Conservation (phyloP, 2,329 filamentous ascomycete species). For the Neonectria magnoliae region DNA sequence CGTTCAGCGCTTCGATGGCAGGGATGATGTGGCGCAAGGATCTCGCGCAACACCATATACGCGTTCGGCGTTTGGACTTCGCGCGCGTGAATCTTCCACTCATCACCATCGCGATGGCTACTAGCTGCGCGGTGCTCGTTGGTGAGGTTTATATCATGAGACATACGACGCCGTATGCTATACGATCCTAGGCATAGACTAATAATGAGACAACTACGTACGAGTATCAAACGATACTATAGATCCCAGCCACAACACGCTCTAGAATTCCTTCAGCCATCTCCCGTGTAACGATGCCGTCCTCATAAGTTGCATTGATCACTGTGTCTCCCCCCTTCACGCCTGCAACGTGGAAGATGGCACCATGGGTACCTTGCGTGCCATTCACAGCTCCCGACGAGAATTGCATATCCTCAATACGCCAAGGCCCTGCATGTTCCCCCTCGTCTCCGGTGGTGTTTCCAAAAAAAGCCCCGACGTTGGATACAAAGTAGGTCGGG, state of each 20-base stretch:
- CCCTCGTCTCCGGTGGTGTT: too few relatives aligned
- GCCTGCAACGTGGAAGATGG: constrained; percentile 12
- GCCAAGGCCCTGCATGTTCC: constrained; percentile 7
- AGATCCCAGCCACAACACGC: not conserved
- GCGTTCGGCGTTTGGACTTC: constrained; percentile 71
- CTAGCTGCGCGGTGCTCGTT: constrained; percentile 69
- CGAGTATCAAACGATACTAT: not conserved
- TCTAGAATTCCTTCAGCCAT: constrained; percentile 20
- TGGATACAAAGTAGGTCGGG: too few relatives aligned
- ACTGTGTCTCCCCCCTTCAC: constrained; percentile 26
- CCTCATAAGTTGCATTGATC: constrained; percentile 25
- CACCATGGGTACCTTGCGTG: constrained; percentile 12
- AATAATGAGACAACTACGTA: not conserved
- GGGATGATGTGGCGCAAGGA: constrained; percentile 80
- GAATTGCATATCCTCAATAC: constrained; percentile 30
- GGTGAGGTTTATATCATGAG: constrained; percentile 69
- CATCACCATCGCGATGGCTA: constrained; percentile 73
- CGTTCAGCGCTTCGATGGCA: constrained; percentile 76
- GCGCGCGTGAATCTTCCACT: constrained; percentile 76
- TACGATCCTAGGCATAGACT: not conserved
- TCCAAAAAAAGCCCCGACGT: too few relatives aligned
- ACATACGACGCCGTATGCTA: constrained; percentile 26
- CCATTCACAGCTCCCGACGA: constrained; percentile 26
- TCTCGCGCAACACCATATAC: constrained; percentile 73
- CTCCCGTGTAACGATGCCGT: constrained; percentile 11